Percentiles rank a stretch among this genome's conserved stretches.
Conservation (phyloP, 1,284 basidiomycete genomes). For the Ustilago hordei region DNA sequence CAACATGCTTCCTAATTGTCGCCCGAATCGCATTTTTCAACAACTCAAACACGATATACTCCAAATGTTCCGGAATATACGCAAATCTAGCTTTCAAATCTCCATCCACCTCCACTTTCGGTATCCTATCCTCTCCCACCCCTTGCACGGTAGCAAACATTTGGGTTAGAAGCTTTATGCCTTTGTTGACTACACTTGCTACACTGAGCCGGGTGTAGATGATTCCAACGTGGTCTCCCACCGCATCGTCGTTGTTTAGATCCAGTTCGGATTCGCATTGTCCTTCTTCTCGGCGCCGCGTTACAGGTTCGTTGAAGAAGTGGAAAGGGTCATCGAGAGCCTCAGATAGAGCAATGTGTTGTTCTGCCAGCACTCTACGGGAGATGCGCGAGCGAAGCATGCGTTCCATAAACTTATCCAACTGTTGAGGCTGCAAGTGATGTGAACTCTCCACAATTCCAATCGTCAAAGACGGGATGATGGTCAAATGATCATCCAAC, state of each 20-base stretch:
- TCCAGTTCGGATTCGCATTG: constrained; percentile 9
- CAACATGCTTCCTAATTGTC: constrained; percentile 52
- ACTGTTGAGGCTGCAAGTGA: constrained; percentile 79
- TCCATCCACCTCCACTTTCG: constrained; percentile 80
- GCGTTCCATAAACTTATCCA: constrained; percentile 88
- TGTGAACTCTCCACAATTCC: constrained; percentile 74
- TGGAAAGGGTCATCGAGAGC: constrained; percentile 69
- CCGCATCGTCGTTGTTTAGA: constrained; percentile 13
- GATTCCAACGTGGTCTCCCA: constrained; percentile 79
- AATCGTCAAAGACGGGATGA: constrained; percentile 57
- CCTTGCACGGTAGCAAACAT: constrained; percentile 75
- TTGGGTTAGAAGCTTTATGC: constrained; percentile 77
- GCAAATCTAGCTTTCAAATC: constrained; percentile 80
- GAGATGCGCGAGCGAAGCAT: constrained; percentile 93
- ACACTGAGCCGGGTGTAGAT: constrained; percentile 83
- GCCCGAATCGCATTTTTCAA: constrained; percentile 78
- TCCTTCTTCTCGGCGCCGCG: constrained; percentile 8
- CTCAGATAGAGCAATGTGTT: constrained; percentile 85
- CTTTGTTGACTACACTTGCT: constrained; percentile 72
- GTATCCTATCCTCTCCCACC: constrained; percentile 71
- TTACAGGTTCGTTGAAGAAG: constrained; percentile 55
- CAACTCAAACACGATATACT: constrained; percentile 86
- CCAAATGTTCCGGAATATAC: constrained; percentile 88
- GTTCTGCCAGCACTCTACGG: constrained; percentile 86
- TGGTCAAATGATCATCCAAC: constrained; percentile 77